phyloP scores from a whole-genome alignment of 2,329 filamentous ascomycete genomes.

The Aspergillus sp. region DNA sequence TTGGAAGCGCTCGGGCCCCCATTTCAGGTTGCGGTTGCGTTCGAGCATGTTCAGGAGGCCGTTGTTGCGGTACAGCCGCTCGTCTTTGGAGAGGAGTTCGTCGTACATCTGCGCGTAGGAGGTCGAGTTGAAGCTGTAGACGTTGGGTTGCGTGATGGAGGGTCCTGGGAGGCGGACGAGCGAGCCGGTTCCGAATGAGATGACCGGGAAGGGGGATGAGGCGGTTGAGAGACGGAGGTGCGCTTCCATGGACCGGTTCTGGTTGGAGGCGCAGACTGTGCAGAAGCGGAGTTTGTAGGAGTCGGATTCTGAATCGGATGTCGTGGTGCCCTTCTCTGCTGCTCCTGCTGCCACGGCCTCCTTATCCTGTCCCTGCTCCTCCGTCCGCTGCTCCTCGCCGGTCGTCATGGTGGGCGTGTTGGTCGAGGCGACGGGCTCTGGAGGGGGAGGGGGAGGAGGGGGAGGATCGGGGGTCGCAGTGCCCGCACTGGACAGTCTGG shows the following conservation, averaged over 20 bases:
- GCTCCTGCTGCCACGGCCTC: not conserved
- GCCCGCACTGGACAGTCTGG: slow-evolving; percentile 50
- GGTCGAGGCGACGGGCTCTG: slow-evolving; percentile 24
- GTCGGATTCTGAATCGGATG: slow-evolving; percentile 36
- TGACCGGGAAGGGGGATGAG: slow-evolving; percentile 84
- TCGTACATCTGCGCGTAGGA: slow-evolving; percentile 94
- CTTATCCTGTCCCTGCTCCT: not conserved
- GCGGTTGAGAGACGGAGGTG: slow-evolving; percentile 86
- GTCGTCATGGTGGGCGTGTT: slow-evolving; percentile 20
- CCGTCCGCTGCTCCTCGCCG: not conserved
- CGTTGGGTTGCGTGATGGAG: slow-evolving; percentile 88
- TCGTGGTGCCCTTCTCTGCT: slow-evolving; percentile 18
- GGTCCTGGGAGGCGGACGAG: slow-evolving; percentile 91
- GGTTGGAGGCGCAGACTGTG: slow-evolving; percentile 98
- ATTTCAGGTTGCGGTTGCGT: slow-evolving; percentile 88
- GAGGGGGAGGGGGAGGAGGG: slow-evolving; percentile 52
- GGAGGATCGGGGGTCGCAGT: slow-evolving; percentile 42
- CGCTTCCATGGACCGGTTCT: slow-evolving; percentile 99
- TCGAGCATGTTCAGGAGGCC: slow-evolving; percentile 95
- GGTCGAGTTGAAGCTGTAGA: slow-evolving; percentile 96
- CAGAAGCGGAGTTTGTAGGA: slow-evolving; percentile 92
- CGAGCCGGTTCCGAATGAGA: slow-evolving; percentile 95
- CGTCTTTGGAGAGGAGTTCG: slow-evolving; percentile 83
- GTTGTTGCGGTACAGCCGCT: slow-evolving; percentile 83
- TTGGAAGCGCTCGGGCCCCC: slow-evolving; percentile 95